These are phyloP conservation scores for Urtica urens DNA, from an alignment of 306 rosid genomes.

Conservation along the genomic window DNA sequence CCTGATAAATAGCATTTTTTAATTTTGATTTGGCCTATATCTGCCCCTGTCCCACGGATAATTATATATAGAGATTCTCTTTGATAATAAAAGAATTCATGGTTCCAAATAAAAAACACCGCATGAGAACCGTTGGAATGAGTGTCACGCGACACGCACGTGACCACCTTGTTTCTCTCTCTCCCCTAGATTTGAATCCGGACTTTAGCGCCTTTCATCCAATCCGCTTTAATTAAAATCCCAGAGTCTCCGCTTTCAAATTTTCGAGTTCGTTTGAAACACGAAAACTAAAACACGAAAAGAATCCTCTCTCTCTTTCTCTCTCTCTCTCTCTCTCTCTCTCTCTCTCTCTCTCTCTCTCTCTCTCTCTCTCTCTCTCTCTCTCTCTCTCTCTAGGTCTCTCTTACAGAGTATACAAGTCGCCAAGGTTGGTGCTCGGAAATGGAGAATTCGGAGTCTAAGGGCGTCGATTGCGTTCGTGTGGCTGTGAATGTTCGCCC, in stretches of 20 bases:
- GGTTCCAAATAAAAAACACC: constrained; percentile 14
- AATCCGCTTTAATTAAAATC: constrained; percentile 28
- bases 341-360: too few relatives aligned
- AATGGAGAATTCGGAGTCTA: constrained; percentile 61
- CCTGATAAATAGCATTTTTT: too few relatives aligned
- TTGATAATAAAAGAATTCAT: too few relatives aligned
- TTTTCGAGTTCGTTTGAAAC: constrained; percentile 8
- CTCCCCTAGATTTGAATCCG: constrained; percentile 47
- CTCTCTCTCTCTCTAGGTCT: too few relatives aligned
- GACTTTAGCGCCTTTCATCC: constrained; percentile 40
- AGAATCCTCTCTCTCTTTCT: constrained; percentile 10
- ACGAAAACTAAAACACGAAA: too few relatives aligned
- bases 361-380: too few relatives aligned
- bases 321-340: too few relatives aligned
- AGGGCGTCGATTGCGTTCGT: constrained; percentile 46
- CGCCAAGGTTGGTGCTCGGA: not conserved
- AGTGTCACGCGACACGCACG: constrained; percentile 39
- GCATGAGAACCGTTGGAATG: constrained; percentile 27
- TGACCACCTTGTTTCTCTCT: constrained; percentile 11
- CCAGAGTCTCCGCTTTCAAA: constrained; percentile 39
- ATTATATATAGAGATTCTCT: too few relatives aligned
- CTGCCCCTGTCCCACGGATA: too few relatives aligned
- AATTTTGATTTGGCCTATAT: constrained; percentile 10
- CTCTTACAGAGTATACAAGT: too few relatives aligned
- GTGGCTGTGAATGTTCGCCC: constrained; percentile 89